Percentiles rank a stretch among this genome's conserved stretches.
Conservation (phyloP, 2,329 filamentous ascomycete species). For the Epichloe bromicola region DNA sequence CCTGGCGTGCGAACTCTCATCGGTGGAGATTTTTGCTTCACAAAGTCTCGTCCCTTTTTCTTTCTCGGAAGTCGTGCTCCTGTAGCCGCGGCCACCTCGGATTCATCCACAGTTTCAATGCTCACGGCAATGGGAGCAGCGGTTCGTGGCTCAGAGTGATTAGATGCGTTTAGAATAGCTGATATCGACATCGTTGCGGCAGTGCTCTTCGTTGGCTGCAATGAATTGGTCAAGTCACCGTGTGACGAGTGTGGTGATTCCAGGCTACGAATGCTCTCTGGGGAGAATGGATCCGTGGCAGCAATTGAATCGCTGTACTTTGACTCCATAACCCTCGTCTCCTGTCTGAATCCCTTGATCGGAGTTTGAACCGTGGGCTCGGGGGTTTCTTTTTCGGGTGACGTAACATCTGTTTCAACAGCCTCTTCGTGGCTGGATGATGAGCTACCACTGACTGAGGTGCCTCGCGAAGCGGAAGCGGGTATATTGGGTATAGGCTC, state of each 20-base stretch:
- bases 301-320: slow-evolving; percentile 1
- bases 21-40: slow-evolving; percentile 21
- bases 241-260: slow-evolving; percentile 14
- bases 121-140: slow-evolving; percentile 12
- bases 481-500: slow-evolving; percentile 13
- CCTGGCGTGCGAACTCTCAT: slow-evolving; percentile 40
- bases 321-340: slow-evolving; percentile 6
- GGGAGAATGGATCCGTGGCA: slow-evolving; percentile 18
- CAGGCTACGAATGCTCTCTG: slow-evolving; percentile 16
- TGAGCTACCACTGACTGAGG: slow-evolving; percentile 20
- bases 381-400: slow-evolving; percentile 35
- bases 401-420: slow-evolving; percentile 32
- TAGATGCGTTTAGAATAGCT: slow-evolving; percentile 18
- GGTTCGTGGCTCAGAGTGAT: slow-evolving; percentile 8
- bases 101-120: slow-evolving; percentile 13
- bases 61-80: slow-evolving; percentile 13
- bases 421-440: slow-evolving; percentile 17
- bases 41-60: slow-evolving; percentile 20
- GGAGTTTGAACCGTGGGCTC: slow-evolving; percentile 22
- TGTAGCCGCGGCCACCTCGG: slow-evolving; percentile 2
- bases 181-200: slow-evolving; percentile 20
- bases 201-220: slow-evolving; percentile 3
- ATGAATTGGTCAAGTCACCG: neutral
- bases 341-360: slow-evolving; percentile 7
- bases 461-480: slow-evolving; percentile 22